Evolutionary conservation across 768 basidiomycete genomes (phyloP).

Genomic region (Suillus weaverae): DNA sequence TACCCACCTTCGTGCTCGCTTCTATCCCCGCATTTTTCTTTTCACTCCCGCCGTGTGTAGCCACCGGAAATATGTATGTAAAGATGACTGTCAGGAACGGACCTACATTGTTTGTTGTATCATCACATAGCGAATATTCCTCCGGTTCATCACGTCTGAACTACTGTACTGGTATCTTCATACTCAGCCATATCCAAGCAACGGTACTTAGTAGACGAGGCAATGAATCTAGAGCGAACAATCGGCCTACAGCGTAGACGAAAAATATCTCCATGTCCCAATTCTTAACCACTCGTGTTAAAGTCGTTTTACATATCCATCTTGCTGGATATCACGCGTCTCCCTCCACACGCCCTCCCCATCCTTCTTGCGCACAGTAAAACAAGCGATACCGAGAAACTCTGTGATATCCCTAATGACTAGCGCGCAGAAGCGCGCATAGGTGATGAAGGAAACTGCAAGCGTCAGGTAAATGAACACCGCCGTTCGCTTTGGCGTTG

Average conservation of each 20-base stretch:
- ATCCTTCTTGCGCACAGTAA: conserved; percentile 88
- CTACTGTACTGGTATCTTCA: too few relatives aligned
- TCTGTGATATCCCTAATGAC: conserved; percentile 89
- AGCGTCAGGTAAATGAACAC: conserved; percentile 76
- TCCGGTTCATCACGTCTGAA: neutral
- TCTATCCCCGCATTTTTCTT: neutral
- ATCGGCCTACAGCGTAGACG: neutral
- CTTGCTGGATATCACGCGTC: conserved; percentile 28
- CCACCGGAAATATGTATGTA: neutral
- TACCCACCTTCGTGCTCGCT: neutral
- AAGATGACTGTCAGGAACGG: neutral
- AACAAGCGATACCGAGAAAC: conserved; percentile 92
- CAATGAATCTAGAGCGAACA: neutral
- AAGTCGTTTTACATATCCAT: conserved; percentile 22
- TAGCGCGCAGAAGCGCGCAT: conserved; percentile 75
- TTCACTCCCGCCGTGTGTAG: too few relatives aligned
- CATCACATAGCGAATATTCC: neutral
- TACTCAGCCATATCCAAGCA: neutral
- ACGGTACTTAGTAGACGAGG: neutral
- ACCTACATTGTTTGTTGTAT: neutral
- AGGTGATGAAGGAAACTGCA: conserved; percentile 64
- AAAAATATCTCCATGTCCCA: neutral
- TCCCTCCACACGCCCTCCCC: conserved; percentile 59
- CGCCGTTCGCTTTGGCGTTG: conserved; percentile 56
- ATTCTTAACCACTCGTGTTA: conserved; percentile 11